Conservation (phyloP, 176 grass and related monocot genomes). For the Ensete glaucum region DNA sequence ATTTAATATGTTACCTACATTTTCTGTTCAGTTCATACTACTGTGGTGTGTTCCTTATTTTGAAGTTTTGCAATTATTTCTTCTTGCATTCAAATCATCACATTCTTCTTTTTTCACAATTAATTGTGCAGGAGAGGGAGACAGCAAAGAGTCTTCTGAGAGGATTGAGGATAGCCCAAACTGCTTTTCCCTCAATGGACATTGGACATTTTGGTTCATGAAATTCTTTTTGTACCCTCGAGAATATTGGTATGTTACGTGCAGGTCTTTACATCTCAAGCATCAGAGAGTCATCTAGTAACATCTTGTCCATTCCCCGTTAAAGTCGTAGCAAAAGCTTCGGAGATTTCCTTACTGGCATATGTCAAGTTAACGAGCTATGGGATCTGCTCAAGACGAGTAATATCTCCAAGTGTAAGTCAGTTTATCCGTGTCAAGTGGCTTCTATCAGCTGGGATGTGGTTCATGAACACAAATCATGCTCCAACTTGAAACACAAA, state of each 20-base stretch:
- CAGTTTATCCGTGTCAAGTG: not conserved
- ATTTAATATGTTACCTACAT: constrained; percentile 25
- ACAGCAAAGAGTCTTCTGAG: constrained; percentile 68
- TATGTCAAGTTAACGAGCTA: not conserved
- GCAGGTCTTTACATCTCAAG: not conserved
- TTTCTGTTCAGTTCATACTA: constrained; percentile 5
- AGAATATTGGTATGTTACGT: not conserved
- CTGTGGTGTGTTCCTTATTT: constrained; percentile 11
- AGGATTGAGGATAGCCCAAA: constrained; percentile 47
- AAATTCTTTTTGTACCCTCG: not conserved
- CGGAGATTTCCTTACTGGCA: not conserved
- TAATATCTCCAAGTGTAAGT: too few relatives aligned
- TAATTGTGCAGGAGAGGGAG: constrained; percentile 73
- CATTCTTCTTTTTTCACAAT: not conserved
- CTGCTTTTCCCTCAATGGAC: constrained; percentile 59
- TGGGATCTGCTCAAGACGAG: not conserved
- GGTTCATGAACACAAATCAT: not conserved
- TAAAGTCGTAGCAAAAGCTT: not conserved
- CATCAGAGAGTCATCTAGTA: not conserved
- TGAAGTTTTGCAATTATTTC: constrained; percentile 18
- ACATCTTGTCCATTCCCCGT: not conserved
- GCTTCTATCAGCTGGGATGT: not conserved
- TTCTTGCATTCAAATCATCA: not conserved
- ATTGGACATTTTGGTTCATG: constrained; percentile 48
- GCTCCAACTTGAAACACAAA: not conserved